These are phyloP conservation scores for Ophiorrhiza pumila DNA, from an alignment of 257 asterid species.

Conservation along the genomic window DNA sequence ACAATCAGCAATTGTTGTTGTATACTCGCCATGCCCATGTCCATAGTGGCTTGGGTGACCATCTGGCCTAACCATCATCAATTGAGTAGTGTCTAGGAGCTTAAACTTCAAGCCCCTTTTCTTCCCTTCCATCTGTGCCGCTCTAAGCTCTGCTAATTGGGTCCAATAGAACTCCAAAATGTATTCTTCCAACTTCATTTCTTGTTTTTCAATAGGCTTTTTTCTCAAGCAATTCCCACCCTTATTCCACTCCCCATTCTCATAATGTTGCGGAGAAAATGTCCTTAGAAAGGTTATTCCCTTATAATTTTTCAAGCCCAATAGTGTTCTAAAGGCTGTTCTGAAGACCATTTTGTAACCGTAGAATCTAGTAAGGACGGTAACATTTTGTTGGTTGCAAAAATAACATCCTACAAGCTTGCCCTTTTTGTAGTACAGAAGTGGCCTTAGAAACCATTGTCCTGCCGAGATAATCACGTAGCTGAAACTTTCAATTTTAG, in stretches of 20 bases:
- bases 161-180: slow-evolving; percentile 47
- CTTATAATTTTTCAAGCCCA: slow-evolving; percentile 13
- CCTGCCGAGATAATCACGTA: slow-evolving; percentile 58
- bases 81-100: slow-evolving; percentile 28
- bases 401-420: slow-evolving; percentile 22
- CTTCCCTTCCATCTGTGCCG: slow-evolving; percentile 56
- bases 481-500: slow-evolving; percentile 41
- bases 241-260: slow-evolving; percentile 72
- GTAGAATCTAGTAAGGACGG: slow-evolving; percentile 12
- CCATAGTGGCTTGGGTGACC: slow-evolving; percentile 42
- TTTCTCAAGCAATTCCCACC: slow-evolving; percentile 75
- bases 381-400: slow-evolving; percentile 14
- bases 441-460: slow-evolving; percentile 51
- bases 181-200: slow-evolving; percentile 38
- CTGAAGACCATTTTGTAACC: slow-evolving; percentile 33
- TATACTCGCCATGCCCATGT: slow-evolving; percentile 16
- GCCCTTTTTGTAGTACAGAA: slow-evolving; percentile 19
- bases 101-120: slow-evolving; percentile 38
- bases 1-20: slow-evolving; percentile 16
- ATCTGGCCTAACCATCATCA: slow-evolving; percentile 38
- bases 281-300: slow-evolving; percentile 19
- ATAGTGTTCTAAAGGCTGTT: slow-evolving; percentile 23
- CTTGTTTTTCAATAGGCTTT: slow-evolving; percentile 38
- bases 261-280: slow-evolving; percentile 70
- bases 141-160: slow-evolving; percentile 58